Percentiles rank a stretch among this genome's conserved stretches.
Conservation (phyloP, 371 early-diverging fungal genomes). For the Enteropsectra breve region DNA sequence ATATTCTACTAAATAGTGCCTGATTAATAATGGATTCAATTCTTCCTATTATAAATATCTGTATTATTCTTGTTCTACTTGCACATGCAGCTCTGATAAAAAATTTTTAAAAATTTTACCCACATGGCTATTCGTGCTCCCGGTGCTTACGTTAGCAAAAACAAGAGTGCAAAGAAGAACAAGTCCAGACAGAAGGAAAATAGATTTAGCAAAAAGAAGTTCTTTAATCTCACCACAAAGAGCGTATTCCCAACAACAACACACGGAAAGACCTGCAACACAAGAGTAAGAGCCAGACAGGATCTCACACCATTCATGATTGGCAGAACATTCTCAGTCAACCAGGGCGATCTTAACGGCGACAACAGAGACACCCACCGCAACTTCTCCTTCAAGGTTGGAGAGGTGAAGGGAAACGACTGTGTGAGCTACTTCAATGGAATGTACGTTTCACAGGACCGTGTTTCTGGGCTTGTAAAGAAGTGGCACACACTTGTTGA, state of each 20-base stretch:
- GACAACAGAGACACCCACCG: conserved; percentile 78
- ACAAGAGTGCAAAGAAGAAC: conserved; percentile 50
- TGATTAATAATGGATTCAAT: no score
- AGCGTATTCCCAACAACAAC: conserved; percentile 26
- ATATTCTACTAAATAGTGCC: no score
- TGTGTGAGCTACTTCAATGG: conserved; percentile 98
- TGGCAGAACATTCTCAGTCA: conserved; percentile 90
- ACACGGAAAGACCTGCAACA: conserved; percentile 51
- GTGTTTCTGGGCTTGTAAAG: conserved; percentile 95
- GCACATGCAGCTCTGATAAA: no score
- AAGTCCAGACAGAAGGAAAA: conserved; percentile 45
- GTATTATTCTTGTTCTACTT: no score
- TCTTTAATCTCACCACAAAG: conserved; percentile 48
- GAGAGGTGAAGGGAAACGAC: conserved; percentile 92
- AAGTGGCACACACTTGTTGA: conserved; percentile 99
- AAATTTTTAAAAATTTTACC: conserved; percentile 2
- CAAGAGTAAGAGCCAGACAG: conserved; percentile 42
- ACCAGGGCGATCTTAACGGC: conserved; percentile 76
- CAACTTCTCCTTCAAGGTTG: conserved; percentile 91
- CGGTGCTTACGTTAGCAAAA: conserved; percentile 37
- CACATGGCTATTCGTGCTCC: conserved; percentile 47
- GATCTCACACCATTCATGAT: conserved; percentile 63
- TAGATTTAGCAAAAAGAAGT: conserved; percentile 54
- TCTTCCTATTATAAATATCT: no score
- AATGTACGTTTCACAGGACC: conserved; percentile 98